A percentile compares a stretch with the other conserved stretches of the same genome.
Conservation (phyloP, 192 early-diverging fungal species). For the Chytriomyces confervae region DNA sequence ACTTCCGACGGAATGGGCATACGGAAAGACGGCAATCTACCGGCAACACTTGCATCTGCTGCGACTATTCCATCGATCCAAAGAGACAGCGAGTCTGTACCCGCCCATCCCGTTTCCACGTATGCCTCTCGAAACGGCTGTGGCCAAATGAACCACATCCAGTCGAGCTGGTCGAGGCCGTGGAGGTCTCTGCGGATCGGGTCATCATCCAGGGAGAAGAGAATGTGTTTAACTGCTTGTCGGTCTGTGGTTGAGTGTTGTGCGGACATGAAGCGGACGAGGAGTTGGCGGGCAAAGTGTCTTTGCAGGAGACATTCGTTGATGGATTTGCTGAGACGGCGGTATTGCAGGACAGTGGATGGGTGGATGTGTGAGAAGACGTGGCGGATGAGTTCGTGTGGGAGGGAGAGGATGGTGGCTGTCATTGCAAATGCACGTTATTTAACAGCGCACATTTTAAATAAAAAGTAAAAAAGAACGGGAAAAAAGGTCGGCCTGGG, state of each 20-base stretch:
- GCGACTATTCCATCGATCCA: not conserved
- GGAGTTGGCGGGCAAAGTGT: not conserved
- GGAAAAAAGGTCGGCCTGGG: too few relatives aligned
- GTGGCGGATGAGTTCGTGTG: not conserved
- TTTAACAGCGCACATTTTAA: too few relatives aligned
- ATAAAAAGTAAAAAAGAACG: too few relatives aligned
- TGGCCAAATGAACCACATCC: not conserved
- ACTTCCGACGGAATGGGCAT: too few relatives aligned
- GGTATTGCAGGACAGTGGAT: not conserved
- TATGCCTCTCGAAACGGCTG: not conserved
- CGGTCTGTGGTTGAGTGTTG: too few relatives aligned
- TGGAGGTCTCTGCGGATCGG: too few relatives aligned
- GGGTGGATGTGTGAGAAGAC: not conserved
- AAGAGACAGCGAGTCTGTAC: not conserved
- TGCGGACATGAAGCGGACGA: too few relatives aligned
- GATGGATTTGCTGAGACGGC: not conserved
- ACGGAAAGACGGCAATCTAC: too few relatives aligned
- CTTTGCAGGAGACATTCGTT: not conserved
- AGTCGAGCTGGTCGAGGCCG: not conserved
- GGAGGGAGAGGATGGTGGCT: not conserved
- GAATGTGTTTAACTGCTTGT: too few relatives aligned
- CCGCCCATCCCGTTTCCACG: not conserved
- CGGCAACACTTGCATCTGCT: too few relatives aligned
- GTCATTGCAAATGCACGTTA: not conserved
- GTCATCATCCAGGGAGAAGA: too few relatives aligned